A percentile compares a stretch with the other conserved stretches of the same genome.
phyloP scores from a whole-genome alignment of 2,329 filamentous ascomycete genomes.

The Cercospora zeina region DNA sequence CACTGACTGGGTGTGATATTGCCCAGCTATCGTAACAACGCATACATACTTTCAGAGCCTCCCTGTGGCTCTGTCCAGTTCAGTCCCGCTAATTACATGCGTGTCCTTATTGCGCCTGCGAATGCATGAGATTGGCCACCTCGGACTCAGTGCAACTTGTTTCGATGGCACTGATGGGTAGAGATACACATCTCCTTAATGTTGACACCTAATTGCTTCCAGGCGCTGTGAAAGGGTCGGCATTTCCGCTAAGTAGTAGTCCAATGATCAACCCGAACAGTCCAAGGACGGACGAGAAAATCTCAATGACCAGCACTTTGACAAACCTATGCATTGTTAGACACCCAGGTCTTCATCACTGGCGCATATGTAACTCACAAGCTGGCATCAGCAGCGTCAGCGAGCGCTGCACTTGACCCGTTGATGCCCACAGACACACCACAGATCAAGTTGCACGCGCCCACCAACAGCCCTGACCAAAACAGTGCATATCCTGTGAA shows the following conservation, averaged over 20 bases:
- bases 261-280: constrained; percentile 96
- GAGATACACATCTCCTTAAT: neutral
- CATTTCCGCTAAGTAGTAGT: constrained; percentile 81
- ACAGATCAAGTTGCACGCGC: constrained; percentile 92
- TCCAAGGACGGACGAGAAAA: constrained; percentile 96
- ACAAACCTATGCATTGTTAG: constrained; percentile 68
- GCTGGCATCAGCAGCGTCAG: constrained; percentile 87
- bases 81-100: neutral
- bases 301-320: constrained; percentile 98
- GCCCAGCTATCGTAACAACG: constrained; percentile 15
- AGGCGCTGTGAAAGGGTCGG: constrained; percentile 63
- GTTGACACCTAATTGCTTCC: constrained; percentile 10
- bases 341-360: neutral
- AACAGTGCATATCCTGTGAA: constrained; percentile 96
- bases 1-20: neutral
- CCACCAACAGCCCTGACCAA: constrained; percentile 93
- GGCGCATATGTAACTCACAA: constrained; percentile 61
- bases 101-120: constrained; percentile 9
- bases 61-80: constrained; percentile 8
- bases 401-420: constrained; percentile 90
- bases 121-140: constrained; percentile 3
- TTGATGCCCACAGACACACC: constrained; percentile 98
- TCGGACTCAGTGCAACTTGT: neutral
- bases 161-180: neutral
- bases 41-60: constrained; percentile 20